Conservation (phyloP, 2,329 filamentous ascomycete genomes). For the Nigrospora sphaerica region DNA sequence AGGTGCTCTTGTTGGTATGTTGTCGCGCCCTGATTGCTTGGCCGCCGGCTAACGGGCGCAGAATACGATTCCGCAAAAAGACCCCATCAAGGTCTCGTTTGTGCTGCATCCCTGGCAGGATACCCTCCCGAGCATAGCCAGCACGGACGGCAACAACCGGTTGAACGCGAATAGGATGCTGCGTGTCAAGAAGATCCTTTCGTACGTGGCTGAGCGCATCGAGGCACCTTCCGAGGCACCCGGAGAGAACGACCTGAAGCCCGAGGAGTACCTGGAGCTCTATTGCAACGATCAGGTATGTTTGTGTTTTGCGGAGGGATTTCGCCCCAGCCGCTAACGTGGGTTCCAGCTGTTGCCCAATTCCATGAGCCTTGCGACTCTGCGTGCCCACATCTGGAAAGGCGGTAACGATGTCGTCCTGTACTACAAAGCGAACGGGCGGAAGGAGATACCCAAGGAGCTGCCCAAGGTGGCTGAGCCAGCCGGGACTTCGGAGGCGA, state of each 20-base stretch:
- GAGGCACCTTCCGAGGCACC: conserved; percentile 60
- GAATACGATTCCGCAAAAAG: conserved; percentile 78
- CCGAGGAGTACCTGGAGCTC: conserved; percentile 90
- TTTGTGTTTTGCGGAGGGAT: conserved; percentile 6
- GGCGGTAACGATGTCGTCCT: conserved; percentile 88
- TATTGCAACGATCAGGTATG: conserved; percentile 89
- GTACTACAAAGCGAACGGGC: conserved; percentile 88
- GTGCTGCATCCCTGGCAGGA: conserved; percentile 77
- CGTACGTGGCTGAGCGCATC: conserved; percentile 87
- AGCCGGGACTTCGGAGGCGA: background rate
- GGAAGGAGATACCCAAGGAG: conserved; percentile 50
- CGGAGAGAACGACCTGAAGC: conserved; percentile 56
- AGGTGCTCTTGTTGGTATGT: conserved; percentile 66
- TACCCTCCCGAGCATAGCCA: conserved; percentile 65
- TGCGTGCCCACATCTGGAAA: conserved; percentile 90
- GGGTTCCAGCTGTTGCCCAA: conserved; percentile 55
- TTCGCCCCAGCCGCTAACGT: conserved; percentile 6
- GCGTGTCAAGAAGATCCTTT: conserved; percentile 86
- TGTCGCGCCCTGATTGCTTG: background rate
- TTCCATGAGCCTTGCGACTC: conserved; percentile 88
- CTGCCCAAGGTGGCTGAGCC: conserved; percentile 10
- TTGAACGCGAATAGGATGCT: conserved; percentile 97
- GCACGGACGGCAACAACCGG: conserved; percentile 75
- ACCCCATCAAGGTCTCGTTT: conserved; percentile 95
- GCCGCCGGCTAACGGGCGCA: conserved; percentile 22